phyloP scores from a whole-genome alignment of 2,329 filamentous ascomycete species.

The Pyrenophora tritici-repentis region DNA sequence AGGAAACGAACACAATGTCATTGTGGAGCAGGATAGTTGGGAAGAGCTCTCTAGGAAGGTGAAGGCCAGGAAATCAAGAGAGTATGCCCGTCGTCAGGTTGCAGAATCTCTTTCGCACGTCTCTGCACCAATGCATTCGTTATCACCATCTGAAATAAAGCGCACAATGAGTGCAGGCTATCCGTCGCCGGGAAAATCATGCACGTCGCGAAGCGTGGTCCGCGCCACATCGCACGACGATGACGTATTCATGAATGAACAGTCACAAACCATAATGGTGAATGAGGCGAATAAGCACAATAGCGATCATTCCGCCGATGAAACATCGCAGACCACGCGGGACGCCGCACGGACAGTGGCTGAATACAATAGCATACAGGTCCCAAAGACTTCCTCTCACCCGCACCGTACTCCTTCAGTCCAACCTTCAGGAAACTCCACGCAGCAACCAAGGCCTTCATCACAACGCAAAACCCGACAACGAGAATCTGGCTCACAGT shows the following conservation, averaged over 20 bases:
- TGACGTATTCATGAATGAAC: constrained; percentile 29
- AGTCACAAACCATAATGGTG: constrained; percentile 17
- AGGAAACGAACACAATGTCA: constrained; percentile 15
- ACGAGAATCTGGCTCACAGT: constrained; percentile 24
- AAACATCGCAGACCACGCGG: constrained; percentile 30
- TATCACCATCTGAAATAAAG: constrained; percentile 17
- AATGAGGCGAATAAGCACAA: constrained; percentile 21
- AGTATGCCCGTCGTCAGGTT: constrained; percentile 30
- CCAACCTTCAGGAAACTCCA: constrained; percentile 20
- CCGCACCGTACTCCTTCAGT: constrained; percentile 35
- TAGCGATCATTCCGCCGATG: constrained; percentile 40
- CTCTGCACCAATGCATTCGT: constrained; percentile 30
- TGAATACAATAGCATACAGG: constrained; percentile 34
- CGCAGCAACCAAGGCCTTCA: constrained; percentile 24
- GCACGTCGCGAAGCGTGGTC: not conserved
- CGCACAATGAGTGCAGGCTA: constrained; percentile 23
- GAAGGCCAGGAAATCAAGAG: constrained; percentile 23
- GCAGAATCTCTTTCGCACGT: constrained; percentile 33
- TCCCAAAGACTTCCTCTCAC: constrained; percentile 47
- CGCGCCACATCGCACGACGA: constrained; percentile 24
- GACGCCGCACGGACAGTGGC: constrained; percentile 18
- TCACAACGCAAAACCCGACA: constrained; percentile 28
- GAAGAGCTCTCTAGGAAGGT: constrained; percentile 31
- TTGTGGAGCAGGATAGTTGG: constrained; percentile 37
- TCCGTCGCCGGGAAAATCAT: constrained; percentile 34